Conservation (phyloP, 2,329 filamentous ascomycete genomes). For the Epichloe baconii region DNA sequence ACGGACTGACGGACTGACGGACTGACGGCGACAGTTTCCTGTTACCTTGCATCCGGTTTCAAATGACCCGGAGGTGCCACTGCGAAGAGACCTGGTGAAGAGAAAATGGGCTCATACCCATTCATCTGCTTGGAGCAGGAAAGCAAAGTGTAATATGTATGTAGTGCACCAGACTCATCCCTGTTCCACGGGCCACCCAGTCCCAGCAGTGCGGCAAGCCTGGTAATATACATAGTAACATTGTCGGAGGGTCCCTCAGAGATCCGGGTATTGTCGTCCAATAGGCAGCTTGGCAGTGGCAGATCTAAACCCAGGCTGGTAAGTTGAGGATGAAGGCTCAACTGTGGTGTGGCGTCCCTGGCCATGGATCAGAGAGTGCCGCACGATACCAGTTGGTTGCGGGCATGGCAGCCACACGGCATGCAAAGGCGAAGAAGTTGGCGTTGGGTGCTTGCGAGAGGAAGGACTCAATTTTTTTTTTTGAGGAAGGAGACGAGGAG, state of each 20-base stretch:
- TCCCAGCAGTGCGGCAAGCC: constrained; percentile 5
- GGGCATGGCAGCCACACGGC: neutral
- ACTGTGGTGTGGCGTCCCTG: neutral
- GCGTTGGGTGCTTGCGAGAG: neutral
- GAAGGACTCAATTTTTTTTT: too few relatives aligned
- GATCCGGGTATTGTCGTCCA: constrained; percentile 1
- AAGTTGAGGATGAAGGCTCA: neutral
- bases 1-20: too few relatives aligned
- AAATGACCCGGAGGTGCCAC: neutral
- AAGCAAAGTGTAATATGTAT: neutral
- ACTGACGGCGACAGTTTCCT: neutral
- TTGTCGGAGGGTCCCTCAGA: constrained; percentile 1
- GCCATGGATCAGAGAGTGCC: too few relatives aligned
- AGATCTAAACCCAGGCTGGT: constrained; percentile 2
- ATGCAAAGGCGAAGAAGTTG: too few relatives aligned
- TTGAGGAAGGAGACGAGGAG: neutral
- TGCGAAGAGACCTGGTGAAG: neutral
- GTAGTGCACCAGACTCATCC: neutral
- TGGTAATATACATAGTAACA: neutral
- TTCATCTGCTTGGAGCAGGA: neutral
- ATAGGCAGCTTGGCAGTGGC: neutral
- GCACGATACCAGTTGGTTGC: neutral
- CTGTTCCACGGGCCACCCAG: neutral
- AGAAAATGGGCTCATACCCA: neutral
- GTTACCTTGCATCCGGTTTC: neutral